Percentiles rank a stretch among this genome's conserved stretches.
phyloP scores from a whole-genome alignment of 192 early-diverging fungal genomes.

The Polychytrium aggregatum region DNA sequence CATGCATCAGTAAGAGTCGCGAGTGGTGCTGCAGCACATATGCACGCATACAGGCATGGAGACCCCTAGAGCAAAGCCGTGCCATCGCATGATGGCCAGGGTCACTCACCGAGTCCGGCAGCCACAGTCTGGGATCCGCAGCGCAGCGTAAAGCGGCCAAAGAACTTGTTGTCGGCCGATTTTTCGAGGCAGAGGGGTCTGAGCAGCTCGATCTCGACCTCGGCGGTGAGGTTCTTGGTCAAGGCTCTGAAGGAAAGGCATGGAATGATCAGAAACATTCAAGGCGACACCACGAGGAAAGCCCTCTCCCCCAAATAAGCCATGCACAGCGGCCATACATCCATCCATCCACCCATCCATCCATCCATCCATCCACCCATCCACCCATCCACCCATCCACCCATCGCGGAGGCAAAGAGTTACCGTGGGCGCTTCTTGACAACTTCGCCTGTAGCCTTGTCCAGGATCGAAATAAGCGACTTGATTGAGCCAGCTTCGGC shows the following conservation, averaged over 20 bases:
- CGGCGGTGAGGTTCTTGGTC: constrained; percentile 55
- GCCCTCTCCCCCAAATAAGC: no score
- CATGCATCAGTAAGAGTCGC: no score
- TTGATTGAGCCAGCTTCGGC: constrained; percentile 68
- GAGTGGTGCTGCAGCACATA: no score
- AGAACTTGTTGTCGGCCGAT: constrained; percentile 73
- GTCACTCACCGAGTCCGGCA: no score
- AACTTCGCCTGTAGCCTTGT: constrained; percentile 77
- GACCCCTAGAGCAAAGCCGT: no score
- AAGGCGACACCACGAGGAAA: constrained; percentile 5
- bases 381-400: no score
- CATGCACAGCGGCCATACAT: no score
- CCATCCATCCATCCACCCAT: no score
- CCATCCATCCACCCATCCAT: no score
- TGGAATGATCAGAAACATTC: constrained; percentile 27
- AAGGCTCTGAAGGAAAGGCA: constrained; percentile 24
- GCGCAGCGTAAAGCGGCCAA: constrained; percentile 81
- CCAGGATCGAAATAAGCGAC: constrained; percentile 63
- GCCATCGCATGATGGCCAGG: no score
- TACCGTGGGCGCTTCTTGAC: constrained; percentile 72
- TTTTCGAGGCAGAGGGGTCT: constrained; percentile 75
- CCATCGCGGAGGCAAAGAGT: no score
- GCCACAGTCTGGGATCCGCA: constrained; percentile 77
- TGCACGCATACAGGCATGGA: no score
- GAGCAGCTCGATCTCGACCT: constrained; percentile 66